Base-by-base conservation (phyloP, 73 alveolate genomes). In the Stentor coeruleus region DNA sequence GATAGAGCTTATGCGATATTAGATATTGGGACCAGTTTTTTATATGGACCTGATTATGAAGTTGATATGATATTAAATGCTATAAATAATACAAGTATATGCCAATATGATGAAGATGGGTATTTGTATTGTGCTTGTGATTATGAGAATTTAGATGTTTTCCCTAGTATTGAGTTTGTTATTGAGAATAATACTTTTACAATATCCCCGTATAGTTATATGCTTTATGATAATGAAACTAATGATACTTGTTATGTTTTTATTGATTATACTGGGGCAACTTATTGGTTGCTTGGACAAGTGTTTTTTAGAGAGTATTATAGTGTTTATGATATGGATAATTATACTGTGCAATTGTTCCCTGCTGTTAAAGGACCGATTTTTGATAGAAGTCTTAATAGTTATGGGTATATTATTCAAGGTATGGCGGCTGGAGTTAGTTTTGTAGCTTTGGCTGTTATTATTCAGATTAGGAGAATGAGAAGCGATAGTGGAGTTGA, bases 221-320 rank as follows among this genome's bases (percentile, higher is more conserved):
- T 49, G 66, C 20, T 49, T 49, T 49, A 49, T 49, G 66, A 49
- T 11, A 6, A 49, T 11, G 66, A 20, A 49, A 49, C 20, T 49
- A 6, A 49, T 11, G 66, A 20, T 11, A 49, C 20, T 49, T 49
- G 66, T 49, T 49, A 49, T 49, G 6, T 49, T 6, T 49, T 49
- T 49, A 20, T 49, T 11, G 66, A 49, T 49, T 6, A 6, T 49
- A 49, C 6, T 49, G 66, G 20, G 20, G 66, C 28, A 49, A 49
- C 28, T 49, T 49, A 49, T 49, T 85, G 91, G 91, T 41, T 58
- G 3, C 82, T 85, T 6, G 91, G 91, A 26, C 87, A 85, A 59
- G 83, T 81, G 35, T 85, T 85, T 49, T 37, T 85, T 39, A 81
- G 89, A 26, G 60, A 72, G 35, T 85, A 82, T 37, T 82, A 81